phyloP scores from a whole-genome alignment of 345 rosid species.

The Bruguiera parviflora region DNA sequence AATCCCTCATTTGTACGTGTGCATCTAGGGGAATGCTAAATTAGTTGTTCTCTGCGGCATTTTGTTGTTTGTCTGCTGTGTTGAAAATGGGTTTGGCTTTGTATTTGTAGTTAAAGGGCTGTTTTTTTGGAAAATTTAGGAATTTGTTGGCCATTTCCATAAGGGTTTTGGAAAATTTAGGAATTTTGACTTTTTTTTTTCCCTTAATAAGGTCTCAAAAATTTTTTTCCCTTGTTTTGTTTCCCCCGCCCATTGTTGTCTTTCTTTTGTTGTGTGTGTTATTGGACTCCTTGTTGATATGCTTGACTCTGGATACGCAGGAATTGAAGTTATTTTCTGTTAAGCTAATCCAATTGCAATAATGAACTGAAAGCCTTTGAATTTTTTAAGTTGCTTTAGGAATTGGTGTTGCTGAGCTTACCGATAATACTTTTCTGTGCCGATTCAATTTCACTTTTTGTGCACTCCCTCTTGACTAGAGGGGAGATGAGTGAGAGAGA shows the following conservation, averaged over 20 bases:
- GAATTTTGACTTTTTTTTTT: neutral
- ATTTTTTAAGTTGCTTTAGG: neutral
- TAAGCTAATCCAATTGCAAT: neutral
- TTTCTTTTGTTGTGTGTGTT: too few species aligned
- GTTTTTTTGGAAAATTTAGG: neutral
- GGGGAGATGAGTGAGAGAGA: too few species aligned
- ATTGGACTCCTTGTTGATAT: too few species aligned
- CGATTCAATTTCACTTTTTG: too few species aligned
- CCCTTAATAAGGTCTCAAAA: too few species aligned
- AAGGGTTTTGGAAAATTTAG: neutral
- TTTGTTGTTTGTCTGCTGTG: neutral
- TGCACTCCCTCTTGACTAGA: too few species aligned
- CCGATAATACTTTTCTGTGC: neutral
- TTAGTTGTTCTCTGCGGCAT: neutral
- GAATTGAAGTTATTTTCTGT: neutral
- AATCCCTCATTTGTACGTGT: too few species aligned
- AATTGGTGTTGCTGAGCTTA: neutral
- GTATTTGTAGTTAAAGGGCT: too few species aligned
- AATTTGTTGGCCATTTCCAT: neutral
- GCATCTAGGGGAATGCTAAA: neutral
- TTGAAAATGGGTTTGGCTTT: slow-evolving; percentile 16
- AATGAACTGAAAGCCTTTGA: neutral
- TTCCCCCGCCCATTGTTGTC: too few species aligned
- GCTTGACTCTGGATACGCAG: neutral
- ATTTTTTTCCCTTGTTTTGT: too few species aligned